These are phyloP conservation scores for Triticum urartu DNA, from an alignment of 176 grass and related monocot genomes.

Conservation along the genomic window DNA sequence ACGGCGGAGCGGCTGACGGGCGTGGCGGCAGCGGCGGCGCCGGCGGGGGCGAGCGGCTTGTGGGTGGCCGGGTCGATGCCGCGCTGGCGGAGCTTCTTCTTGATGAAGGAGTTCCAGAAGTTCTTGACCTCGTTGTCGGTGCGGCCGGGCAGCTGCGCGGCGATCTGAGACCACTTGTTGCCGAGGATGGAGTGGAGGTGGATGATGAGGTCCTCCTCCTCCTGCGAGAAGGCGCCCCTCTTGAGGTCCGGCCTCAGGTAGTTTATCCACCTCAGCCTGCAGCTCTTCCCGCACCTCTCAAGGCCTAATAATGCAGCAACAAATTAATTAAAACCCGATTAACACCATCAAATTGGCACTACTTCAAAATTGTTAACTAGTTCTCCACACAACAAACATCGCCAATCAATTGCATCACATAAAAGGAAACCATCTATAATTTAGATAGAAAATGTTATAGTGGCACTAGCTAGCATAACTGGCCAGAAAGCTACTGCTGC, in stretches of 20 bases:
- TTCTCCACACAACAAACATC: not conserved
- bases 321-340: not conserved
- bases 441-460: not conserved
- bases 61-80: conserved; percentile 73
- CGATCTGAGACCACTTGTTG: conserved; percentile 93
- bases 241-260: conserved; percentile 62
- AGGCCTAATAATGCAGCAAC: conserved; percentile 48
- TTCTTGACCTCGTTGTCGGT: conserved; percentile 99
- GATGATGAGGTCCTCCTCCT: conserved; percentile 72
- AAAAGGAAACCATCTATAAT: not conserved
- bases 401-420: no score
- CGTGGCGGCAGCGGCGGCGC: not conserved
- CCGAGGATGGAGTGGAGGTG: conserved; percentile 72
- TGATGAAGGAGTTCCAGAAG: conserved; percentile 91
- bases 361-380: not conserved
- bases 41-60: conserved; percentile 35
- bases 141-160: conserved; percentile 69
- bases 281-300: conserved; percentile 77
- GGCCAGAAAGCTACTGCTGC: not conserved
- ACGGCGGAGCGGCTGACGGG: conserved; percentile 29
- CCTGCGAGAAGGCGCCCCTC: conserved; percentile 75
- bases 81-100: conserved; percentile 75
- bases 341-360: not conserved
- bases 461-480: not conserved
- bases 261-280: conserved; percentile 78